Evolutionary conservation across 352 stramenopile genomes (phyloP), one percentile per base, ranked within the genome.

Genomic region (Globisporangium carolinianum): DNA sequence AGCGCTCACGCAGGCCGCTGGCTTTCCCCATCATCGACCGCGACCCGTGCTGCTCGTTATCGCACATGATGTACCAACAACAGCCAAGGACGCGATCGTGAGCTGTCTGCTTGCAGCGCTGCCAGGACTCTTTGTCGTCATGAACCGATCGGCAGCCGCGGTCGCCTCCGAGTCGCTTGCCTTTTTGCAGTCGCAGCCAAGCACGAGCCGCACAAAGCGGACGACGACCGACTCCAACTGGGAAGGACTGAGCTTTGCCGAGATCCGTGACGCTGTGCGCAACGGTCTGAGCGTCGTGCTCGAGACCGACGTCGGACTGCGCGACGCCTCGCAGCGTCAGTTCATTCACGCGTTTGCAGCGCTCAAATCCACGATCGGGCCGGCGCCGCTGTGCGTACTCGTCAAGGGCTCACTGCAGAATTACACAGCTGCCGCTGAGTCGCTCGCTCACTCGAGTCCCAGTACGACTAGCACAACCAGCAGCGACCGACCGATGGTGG

Each of bases 231-330:
- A 64, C 46, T 64, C 10, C 5, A 52, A 64, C 46, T 64, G 59
- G 59, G 52, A 56, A 11, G 59, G 59, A 43, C n/a, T 64, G 5
- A 56, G 83, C 48, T 63, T 86, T 37, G 58, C 51, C 5, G 54
- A 67, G 6, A 68, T 88, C 38, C 61, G 65, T 8, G 39, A 63
- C 7, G 66, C 81, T 1, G 60, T 91, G 17, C 56, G 57, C 1
- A 53, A 82, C 4, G 84, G 82, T 10, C 72, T 86, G 52, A 71
- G 67, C 37, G 78, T 92, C n/a, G 72, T 92, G 11, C 60, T 94
- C 5, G 82, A 92, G 66, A 77, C 68, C n/a, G 77, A 89, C 50
- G 57, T 94, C n/a, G 84, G 84, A 6, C 63, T 92, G 55, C 80
- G 68, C 1, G 80, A 89, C 24, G 69, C 78, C 0, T 62, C 69